Conservation (phyloP, 2,329 filamentous ascomycete species). For the Fusarium bactridioides region DNA sequence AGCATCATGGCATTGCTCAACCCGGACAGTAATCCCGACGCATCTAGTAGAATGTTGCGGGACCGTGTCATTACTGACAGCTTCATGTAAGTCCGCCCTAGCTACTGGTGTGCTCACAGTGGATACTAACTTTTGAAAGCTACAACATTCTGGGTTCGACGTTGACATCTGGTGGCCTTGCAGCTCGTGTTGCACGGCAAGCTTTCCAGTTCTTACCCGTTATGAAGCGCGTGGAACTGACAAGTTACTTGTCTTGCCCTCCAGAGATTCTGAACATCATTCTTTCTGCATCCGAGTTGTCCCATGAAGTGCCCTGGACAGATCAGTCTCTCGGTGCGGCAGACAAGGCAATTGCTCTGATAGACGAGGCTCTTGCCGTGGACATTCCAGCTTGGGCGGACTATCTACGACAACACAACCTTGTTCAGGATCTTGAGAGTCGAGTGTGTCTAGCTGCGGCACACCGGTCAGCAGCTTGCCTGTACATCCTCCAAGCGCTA, state of each 20-base stretch:
- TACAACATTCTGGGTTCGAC: constrained; percentile 54
- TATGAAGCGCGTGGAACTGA: constrained; percentile 52
- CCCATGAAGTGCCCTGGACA: constrained; percentile 47
- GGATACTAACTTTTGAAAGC: constrained; percentile 38
- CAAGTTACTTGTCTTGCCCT: constrained; percentile 54
- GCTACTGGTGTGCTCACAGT: not conserved
- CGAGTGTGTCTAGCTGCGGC: constrained; percentile 55
- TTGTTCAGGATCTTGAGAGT: constrained; percentile 51
- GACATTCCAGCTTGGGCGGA: constrained; percentile 54
- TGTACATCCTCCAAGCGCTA: constrained; percentile 56
- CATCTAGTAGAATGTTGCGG: constrained; percentile 48
- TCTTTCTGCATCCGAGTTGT: constrained; percentile 54
- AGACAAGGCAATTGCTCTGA: constrained; percentile 50
- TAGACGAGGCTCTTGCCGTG: constrained; percentile 52
- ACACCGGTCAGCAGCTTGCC: constrained; percentile 56
- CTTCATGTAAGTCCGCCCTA: constrained; percentile 51
- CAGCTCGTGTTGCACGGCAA: constrained; percentile 50
- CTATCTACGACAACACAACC: constrained; percentile 47
- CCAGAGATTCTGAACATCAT: constrained; percentile 56
- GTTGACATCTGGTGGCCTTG: constrained; percentile 47
- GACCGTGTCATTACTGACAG: constrained; percentile 59
- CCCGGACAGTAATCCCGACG: constrained; percentile 39
- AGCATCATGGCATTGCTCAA: constrained; percentile 51
- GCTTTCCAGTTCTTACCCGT: constrained; percentile 50
- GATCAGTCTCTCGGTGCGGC: constrained; percentile 45